phyloP scores from a whole-genome alignment of 805 yeast genomes.

The Metschnikowia drakensbergensis region DNA sequence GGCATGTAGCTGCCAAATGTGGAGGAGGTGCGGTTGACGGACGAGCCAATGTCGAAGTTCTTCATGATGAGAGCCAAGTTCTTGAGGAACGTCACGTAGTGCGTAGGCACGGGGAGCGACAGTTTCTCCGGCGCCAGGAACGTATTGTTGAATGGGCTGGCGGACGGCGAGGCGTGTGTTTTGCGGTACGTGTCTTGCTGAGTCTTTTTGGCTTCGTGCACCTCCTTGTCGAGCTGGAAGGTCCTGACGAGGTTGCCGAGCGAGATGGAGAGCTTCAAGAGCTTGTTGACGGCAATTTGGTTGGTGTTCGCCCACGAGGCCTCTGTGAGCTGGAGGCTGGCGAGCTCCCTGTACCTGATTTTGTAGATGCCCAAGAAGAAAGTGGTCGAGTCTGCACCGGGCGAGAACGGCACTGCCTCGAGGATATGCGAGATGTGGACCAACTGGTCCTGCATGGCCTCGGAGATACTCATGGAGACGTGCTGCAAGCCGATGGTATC shows the following conservation, averaged over 20 bases:
- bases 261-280: constrained; percentile 40
- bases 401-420: constrained; percentile 33
- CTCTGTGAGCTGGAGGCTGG: constrained; percentile 20
- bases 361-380: constrained; percentile 33
- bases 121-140: constrained; percentile 1
- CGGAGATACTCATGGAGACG: constrained; percentile 11
- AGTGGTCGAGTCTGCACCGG: constrained; percentile 12
- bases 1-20: background rate
- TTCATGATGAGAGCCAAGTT: constrained; percentile 33
- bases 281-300: constrained; percentile 35
- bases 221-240: constrained; percentile 33
- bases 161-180: background rate
- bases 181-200: constrained; percentile 7
- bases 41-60: constrained; percentile 37
- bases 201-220: constrained; percentile 23
- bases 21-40: constrained; percentile 3
- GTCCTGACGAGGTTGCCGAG: constrained; percentile 40
- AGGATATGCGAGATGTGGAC: constrained; percentile 26
- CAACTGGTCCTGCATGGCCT: constrained; percentile 26
- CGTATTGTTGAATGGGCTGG: constrained; percentile 16
- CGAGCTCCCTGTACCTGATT: constrained; percentile 22
- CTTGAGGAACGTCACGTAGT: constrained; percentile 33
- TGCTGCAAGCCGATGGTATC: too few species aligned
- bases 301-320: constrained; percentile 16
- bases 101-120: constrained; percentile 9